Percentiles rank a stretch among this genome's conserved stretches.
Evolutionary conservation across 116 monocot species (phyloP).

Genomic region (Dioscorea cayenensis): DNA sequence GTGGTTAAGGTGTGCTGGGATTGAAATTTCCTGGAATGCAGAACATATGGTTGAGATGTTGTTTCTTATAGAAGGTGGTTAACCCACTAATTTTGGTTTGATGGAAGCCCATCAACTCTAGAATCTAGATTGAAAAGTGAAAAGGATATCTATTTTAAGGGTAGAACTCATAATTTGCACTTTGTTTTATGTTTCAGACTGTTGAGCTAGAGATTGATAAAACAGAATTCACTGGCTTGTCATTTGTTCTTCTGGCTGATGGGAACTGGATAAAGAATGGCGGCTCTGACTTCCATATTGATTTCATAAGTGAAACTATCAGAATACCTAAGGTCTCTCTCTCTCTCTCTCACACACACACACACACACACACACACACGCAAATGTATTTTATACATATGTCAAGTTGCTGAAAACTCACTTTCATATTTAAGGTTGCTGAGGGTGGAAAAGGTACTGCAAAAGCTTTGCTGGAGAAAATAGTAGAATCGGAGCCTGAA

Average conservation of each 20-base stretch:
- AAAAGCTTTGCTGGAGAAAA: conserved; percentile 64
- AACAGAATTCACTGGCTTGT: conserved; percentile 54
- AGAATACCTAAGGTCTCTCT: conserved; percentile 35
- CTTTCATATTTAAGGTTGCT: conserved; percentile 47
- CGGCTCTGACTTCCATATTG: conserved; percentile 78
- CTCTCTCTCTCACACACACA: neutral
- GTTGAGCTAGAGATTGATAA: conserved; percentile 70
- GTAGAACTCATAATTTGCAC: neutral
- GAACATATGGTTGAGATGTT: neutral
- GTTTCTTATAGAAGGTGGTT: no score
- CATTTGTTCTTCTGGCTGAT: conserved; percentile 69
- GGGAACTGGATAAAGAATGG: conserved; percentile 84
- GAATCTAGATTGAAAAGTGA: no score
- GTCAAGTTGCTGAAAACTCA: neutral
- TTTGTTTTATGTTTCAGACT: conserved; percentile 31
- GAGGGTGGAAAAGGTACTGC: conserved; percentile 78
- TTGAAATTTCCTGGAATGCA: neutral
- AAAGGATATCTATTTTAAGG: neutral
- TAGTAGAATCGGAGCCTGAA: conserved; percentile 73
- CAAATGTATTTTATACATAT: neutral
- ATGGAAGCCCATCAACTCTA: no score
- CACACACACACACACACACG: no score
- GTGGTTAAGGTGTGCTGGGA: neutral
- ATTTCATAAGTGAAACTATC: conserved; percentile 24
- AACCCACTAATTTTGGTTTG: no score